Percentiles rank a stretch among this genome's conserved stretches.
Evolutionary conservation across 148 eudicot genomes (phyloP).

Genomic region (Rhododendron mucronatum): DNA sequence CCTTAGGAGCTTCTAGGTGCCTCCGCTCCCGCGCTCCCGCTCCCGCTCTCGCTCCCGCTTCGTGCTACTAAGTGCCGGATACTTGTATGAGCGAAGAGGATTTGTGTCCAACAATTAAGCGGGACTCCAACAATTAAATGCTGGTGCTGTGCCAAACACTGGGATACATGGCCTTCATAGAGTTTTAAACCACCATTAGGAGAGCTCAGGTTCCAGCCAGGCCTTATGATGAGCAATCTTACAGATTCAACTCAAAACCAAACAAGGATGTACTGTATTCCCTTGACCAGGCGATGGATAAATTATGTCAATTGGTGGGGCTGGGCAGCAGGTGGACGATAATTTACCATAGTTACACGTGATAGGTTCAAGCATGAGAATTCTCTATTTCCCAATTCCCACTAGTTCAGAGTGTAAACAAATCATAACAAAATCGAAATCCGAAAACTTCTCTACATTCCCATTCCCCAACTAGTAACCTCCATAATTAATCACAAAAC

Average conservation of each 20-base stretch:
- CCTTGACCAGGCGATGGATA: neutral
- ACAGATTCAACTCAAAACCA: neutral
- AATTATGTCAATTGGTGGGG: neutral
- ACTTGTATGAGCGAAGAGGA: neutral
- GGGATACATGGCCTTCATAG: neutral
- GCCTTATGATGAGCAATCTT: neutral
- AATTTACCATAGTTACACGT: neutral
- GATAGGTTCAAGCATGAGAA: neutral
- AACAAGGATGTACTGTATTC: neutral
- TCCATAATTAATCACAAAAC: neutral
- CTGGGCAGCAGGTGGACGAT: neutral
- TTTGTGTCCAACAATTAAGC: neutral
- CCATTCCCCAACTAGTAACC: neutral
- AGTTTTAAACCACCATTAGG: neutral
- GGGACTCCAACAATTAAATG: neutral
- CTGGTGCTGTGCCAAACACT: neutral
- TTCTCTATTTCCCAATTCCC: neutral
- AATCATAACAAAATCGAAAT: neutral
- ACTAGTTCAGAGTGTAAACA: neutral
- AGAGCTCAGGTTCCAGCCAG: neutral
- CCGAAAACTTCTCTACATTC: neutral
- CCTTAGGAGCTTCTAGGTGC: too few species aligned
- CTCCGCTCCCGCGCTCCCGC: too few species aligned
- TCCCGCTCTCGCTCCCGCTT: too few species aligned
- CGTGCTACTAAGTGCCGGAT: too few species aligned